phyloP scores from a whole-genome alignment of 495 filamentous ascomycete species.

The Parathielavia hyrcaniae region DNA sequence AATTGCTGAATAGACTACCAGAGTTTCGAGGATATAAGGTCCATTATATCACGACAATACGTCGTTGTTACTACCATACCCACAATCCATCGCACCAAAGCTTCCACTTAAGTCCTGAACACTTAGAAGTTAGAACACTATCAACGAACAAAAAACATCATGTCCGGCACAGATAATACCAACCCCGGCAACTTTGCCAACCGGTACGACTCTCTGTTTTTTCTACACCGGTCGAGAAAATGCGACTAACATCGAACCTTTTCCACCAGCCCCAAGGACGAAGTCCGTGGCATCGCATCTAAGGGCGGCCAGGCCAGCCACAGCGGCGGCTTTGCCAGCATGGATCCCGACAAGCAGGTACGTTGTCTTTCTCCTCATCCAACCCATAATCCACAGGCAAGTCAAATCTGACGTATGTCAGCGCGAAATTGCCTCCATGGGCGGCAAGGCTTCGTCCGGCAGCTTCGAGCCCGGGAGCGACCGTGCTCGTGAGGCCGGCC shows the following conservation, averaged over 20 bases:
- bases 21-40: neutral
- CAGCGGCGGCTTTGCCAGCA: conserved; percentile 20
- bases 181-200: conserved; percentile 63
- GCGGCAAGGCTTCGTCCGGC: conserved; percentile 37
- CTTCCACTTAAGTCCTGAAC: neutral
- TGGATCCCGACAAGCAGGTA: conserved; percentile 16
- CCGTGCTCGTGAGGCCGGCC: conserved; percentile 13
- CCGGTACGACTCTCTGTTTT: conserved; percentile 26
- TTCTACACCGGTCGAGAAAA: neutral
- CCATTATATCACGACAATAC: neutral
- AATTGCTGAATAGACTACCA: neutral
- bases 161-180: conserved; percentile 32
- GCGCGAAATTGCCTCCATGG: conserved; percentile 47
- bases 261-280: conserved; percentile 41
- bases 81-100: neutral
- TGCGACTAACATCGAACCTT: neutral
- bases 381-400: neutral
- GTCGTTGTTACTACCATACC: neutral
- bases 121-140: neutral
- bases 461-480: conserved; percentile 16
- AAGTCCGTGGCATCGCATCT: conserved; percentile 50
- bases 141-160: neutral
- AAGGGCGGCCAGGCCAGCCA: conserved; percentile 47
- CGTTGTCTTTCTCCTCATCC: neutral
- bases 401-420: conserved; percentile 4